Evolutionary conservation across 2,329 filamentous ascomycete genomes (phyloP).

Genomic region (Fusarium miscanthi): DNA sequence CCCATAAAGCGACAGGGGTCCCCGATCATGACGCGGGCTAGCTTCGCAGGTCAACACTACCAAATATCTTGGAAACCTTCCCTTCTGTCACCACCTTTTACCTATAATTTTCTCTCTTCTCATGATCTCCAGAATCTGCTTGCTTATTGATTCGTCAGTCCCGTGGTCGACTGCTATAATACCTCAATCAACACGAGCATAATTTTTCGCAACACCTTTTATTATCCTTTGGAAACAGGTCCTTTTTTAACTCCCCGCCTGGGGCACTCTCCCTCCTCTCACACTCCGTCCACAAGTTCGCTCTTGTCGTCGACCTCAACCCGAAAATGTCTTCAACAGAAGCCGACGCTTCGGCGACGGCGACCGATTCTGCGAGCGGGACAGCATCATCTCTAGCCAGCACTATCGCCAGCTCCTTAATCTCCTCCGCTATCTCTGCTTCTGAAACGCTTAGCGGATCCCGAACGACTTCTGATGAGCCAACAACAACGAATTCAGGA

Average conservation of each 20-base stretch:
- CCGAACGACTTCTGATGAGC: neutral
- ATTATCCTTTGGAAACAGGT: constrained; percentile 3
- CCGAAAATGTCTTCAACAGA: constrained; percentile 22
- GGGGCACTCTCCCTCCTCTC: constrained; percentile 6
- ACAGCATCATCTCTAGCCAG: constrained; percentile 29
- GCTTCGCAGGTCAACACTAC: too few relatives aligned
- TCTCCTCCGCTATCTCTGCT: constrained; percentile 27
- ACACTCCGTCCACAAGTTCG: neutral
- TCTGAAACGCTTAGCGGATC: constrained; percentile 18
- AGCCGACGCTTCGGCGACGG: constrained; percentile 26
- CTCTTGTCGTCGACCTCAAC: neutral
- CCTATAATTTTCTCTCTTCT: too few relatives aligned
- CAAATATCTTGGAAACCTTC: too few relatives aligned
- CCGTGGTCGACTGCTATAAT: too few relatives aligned
- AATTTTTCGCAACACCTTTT: too few relatives aligned
- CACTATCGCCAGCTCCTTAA: constrained; percentile 17
- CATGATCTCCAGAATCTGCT: too few relatives aligned
- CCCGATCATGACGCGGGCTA: too few relatives aligned
- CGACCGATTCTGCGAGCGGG: constrained; percentile 35
- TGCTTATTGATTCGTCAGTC: too few relatives aligned
- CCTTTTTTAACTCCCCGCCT: constrained; percentile 12
- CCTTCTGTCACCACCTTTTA: too few relatives aligned
- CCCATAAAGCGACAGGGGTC: too few relatives aligned
- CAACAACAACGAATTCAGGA: constrained; percentile 15
- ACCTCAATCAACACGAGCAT: too few relatives aligned